Evolutionary conservation across 495 filamentous ascomycete species (phyloP).

Genomic region (Jackrogersella multiformis): DNA sequence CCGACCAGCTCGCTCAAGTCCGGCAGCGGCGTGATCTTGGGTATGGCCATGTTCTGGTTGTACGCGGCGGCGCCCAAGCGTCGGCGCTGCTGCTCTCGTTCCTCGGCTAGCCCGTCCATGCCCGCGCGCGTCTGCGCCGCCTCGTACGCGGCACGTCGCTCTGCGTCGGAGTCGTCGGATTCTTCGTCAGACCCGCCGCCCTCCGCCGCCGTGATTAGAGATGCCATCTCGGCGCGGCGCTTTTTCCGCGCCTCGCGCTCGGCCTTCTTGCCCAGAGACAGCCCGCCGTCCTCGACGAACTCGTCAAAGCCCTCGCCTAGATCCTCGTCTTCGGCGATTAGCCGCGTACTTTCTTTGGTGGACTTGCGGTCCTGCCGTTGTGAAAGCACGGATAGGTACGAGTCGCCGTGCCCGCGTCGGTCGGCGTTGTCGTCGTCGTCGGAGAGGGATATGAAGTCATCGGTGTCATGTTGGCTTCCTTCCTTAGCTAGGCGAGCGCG

Average conservation of each 20-base stretch:
- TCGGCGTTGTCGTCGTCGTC: conserved; percentile 62
- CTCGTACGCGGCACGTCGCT: conserved; percentile 86
- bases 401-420: conserved; percentile 54
- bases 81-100: conserved; percentile 51
- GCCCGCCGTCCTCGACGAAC: conserved; percentile 83
- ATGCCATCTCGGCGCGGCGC: conserved; percentile 79
- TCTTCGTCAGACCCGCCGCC: conserved; percentile 60
- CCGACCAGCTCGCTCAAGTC: conserved; percentile 61
- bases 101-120: conserved; percentile 68
- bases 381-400: conserved; percentile 54
- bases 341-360: conserved; percentile 70
- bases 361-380: conserved; percentile 55
- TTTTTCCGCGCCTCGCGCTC: conserved; percentile 76
- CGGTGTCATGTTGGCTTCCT: conserved; percentile 39
- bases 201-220: conserved; percentile 85
- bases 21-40: conserved; percentile 64
- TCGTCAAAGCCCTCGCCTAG: conserved; percentile 96
- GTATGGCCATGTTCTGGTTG: conserved; percentile 47
- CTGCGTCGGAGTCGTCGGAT: conserved; percentile 79
- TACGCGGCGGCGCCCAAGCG: conserved; percentile 30
- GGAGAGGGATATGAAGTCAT: conserved; percentile 83
- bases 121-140: conserved; percentile 84
- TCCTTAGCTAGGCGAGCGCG: conserved; percentile 77
- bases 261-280: conserved; percentile 80
- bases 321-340: conserved; percentile 88